These are phyloP conservation scores for Balamuthia mandrillaris DNA, from an alignment of 208 protist species.

Conservation along the genomic window DNA sequence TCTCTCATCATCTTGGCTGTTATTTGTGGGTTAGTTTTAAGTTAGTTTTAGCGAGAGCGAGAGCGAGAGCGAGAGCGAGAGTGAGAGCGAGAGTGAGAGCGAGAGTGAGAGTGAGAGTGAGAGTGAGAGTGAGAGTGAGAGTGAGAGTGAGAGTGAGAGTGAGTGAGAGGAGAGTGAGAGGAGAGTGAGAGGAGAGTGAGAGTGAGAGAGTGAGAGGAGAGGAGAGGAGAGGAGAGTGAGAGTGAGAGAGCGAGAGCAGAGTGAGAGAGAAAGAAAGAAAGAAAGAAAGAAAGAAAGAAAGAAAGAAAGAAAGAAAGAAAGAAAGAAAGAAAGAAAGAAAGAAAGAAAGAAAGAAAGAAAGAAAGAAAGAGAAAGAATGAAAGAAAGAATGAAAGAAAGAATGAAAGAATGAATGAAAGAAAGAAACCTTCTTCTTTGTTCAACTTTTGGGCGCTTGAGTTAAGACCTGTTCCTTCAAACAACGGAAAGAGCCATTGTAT, in stretches of 20 bases:
- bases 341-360: no score
- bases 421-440: background rate
- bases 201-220: no score
- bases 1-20: constrained; percentile 22
- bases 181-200: no score
- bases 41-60: no score
- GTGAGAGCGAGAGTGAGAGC: no score
- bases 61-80: no score
- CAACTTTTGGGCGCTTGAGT: background rate
- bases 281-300: background rate
- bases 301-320: background rate
- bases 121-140: no score
- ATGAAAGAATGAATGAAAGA: background rate
- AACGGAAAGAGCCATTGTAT: constrained; percentile 20
- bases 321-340: background rate
- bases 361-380: no score
- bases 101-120: no score
- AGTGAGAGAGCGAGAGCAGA: background rate
- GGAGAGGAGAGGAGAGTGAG: background rate
- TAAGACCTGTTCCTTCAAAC: constrained; percentile 1
- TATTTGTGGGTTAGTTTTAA: background rate
- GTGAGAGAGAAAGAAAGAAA: background rate
- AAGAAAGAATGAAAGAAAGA: background rate
- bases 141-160: no score
- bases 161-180: no score